phyloP scores from a whole-genome alignment of 306 rosid species.

The apple (Malus domestica) region ASM211411v1 NC_041794.1:21858501-21859000 shows the following conservation, averaged over 20 bases:
- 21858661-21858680: neutral
- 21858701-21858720: neutral
- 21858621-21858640: constrained; percentile 24
- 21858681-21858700: neutral
- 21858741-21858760: neutral
- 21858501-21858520: constrained; percentile 30
- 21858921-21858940: too few relatives aligned
- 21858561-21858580: constrained; percentile 15
- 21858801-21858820: neutral
- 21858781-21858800: neutral
- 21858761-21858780: neutral
- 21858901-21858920: too few relatives aligned
- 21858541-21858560: constrained; percentile 7
- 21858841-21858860: too few relatives aligned
- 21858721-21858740: constrained; percentile 3
- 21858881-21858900: too few relatives aligned
- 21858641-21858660: neutral
- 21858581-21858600: constrained; percentile 10
- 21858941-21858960: too few relatives aligned
- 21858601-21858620: constrained; percentile 42
- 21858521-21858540: constrained; percentile 26
- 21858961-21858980: too few relatives aligned
- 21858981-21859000: too few relatives aligned
- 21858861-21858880: too few relatives aligned
- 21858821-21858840: too few relatives aligned